Conservation (phyloP, 78 protist species). For the Emiliania huxleyi region DNA sequence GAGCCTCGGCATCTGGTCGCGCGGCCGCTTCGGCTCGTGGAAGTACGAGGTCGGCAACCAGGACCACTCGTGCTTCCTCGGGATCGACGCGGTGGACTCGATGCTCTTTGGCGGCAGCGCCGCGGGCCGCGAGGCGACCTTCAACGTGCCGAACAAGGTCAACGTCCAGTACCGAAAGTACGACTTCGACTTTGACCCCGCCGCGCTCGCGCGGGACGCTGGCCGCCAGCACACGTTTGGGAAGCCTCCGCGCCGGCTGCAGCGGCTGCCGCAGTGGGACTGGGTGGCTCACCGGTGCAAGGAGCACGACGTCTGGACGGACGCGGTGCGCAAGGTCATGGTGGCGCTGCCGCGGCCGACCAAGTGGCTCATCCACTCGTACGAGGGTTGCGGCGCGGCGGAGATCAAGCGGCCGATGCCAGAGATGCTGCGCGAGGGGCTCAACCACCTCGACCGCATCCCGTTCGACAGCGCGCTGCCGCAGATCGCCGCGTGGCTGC, state of each 20-base stretch:
- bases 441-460: constrained; percentile 14
- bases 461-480: not conserved
- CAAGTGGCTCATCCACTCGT: not conserved
- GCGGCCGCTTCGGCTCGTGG: constrained; percentile 50
- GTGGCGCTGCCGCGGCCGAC: not conserved
- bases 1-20: not conserved
- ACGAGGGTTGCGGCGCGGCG: constrained; percentile 6
- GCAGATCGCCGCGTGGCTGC: not conserved
- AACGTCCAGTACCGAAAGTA: not conserved
- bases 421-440: constrained; percentile 25
- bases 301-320: not conserved
- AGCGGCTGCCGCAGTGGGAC: not conserved
- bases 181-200: not conserved
- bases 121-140: constrained; percentile 7
- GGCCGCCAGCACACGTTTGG: not conserved
- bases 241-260: not conserved
- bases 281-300: not conserved
- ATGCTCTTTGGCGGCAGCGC: constrained; percentile 23
- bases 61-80: constrained; percentile 40
- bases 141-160: not conserved
- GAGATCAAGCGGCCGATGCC: not conserved
- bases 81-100: constrained; percentile 7
- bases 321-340: not conserved
- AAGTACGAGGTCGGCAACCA: constrained; percentile 27
- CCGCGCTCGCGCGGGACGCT: not conserved